These are phyloP conservation scores for Xylaria nigripes DNA, from an alignment of 495 filamentous ascomycete species.

Conservation along the genomic window DNA sequence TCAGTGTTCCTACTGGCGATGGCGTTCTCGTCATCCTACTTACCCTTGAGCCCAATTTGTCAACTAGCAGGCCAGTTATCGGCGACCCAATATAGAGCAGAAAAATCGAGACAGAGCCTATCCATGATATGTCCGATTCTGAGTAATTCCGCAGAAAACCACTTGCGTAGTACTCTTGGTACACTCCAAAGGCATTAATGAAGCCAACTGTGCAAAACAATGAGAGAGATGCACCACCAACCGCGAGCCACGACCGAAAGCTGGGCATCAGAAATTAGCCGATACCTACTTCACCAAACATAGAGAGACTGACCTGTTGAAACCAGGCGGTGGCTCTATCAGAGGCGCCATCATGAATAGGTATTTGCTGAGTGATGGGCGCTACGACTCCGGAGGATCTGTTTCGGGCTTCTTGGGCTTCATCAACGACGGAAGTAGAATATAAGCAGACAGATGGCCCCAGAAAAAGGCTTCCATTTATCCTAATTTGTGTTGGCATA, in stretches of 20 bases:
- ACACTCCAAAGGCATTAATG: slow-evolving; percentile 51
- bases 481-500: too few species aligned
- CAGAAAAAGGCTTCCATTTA: too few species aligned
- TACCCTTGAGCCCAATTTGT: slow-evolving; percentile 37
- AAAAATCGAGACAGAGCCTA: slow-evolving; percentile 42
- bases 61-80: slow-evolving; percentile 36
- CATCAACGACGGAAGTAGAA: too few species aligned
- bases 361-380: too few species aligned
- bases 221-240: slow-evolving; percentile 17
- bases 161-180: slow-evolving; percentile 47
- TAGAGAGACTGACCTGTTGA: neutral
- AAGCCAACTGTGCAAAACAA: slow-evolving; percentile 40
- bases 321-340: slow-evolving; percentile 5
- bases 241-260: slow-evolving; percentile 22
- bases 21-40: neutral
- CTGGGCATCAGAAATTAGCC: neutral
- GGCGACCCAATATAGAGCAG: slow-evolving; percentile 31
- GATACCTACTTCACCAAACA: neutral
- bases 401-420: too few species aligned
- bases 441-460: too few species aligned
- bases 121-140: slow-evolving; percentile 40
- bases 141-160: slow-evolving; percentile 36
- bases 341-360: neutral
- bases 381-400: too few species aligned
- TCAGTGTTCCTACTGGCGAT: neutral